phyloP scores from a whole-genome alignment of 768 basidiomycete genomes.

The Tremella fuciformis region DNA sequence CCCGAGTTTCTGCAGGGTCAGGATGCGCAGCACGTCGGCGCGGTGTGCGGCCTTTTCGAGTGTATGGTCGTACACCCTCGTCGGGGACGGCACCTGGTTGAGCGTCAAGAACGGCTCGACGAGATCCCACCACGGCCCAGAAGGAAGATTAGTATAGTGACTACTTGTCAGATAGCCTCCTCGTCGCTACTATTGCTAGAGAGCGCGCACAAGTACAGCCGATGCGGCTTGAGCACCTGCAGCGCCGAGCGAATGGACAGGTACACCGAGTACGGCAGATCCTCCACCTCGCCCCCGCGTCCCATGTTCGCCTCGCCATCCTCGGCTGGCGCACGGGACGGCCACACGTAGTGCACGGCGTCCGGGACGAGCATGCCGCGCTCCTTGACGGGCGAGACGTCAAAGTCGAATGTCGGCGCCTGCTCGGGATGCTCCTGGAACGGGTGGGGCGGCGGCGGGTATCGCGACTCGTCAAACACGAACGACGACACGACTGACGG shows the following conservation, averaged over 20 bases:
- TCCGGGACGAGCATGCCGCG: conserved; percentile 46
- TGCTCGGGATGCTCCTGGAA: not conserved
- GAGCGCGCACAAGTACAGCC: conserved; percentile 46
- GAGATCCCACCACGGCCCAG: conserved; percentile 51
- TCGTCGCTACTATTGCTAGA: too few species aligned
- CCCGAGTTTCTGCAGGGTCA: conserved; percentile 45
- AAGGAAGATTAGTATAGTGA: conserved; percentile 49
- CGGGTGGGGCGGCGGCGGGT: conserved; percentile 1
- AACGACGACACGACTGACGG: not conserved
- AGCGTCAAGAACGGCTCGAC: conserved; percentile 46
- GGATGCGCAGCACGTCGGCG: conserved; percentile 46
- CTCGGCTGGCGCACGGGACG: conserved; percentile 38
- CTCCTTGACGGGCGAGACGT: conserved; percentile 20
- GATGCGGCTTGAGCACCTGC: conserved; percentile 47
- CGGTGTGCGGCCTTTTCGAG: conserved; percentile 51
- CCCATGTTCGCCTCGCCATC: conserved; percentile 2
- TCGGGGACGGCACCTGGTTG: conserved; percentile 40
- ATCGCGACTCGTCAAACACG: conserved; percentile 4
- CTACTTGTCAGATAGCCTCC: conserved; percentile 16
- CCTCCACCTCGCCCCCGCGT: conserved; percentile 33
- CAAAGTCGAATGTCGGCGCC: conserved; percentile 5
- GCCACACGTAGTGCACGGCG: conserved; percentile 51
- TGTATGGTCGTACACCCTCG: conserved; percentile 38
- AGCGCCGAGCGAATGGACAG: conserved; percentile 51
- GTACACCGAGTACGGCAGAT: conserved; percentile 53